Conservation (phyloP, 148 eudicot species). For the Talinum fruticosum region DNA sequence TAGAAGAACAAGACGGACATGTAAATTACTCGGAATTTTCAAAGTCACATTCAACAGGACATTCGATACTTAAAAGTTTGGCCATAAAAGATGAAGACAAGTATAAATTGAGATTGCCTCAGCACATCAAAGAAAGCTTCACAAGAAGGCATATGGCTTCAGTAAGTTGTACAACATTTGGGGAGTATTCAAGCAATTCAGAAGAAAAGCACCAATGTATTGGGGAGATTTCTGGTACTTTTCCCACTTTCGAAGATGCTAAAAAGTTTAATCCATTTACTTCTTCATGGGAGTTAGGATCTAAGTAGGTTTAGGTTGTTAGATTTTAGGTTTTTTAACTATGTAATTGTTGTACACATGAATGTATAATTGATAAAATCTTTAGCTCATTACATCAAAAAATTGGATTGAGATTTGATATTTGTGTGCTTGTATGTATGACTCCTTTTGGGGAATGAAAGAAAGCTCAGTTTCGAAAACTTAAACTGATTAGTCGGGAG, state of each 20-base stretch:
- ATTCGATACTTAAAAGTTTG: too few species aligned
- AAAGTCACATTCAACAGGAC: constrained; percentile 81
- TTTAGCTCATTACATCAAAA: too few species aligned
- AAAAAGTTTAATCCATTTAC: background rate
- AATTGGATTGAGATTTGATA: too few species aligned
- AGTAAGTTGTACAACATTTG: constrained; percentile 49
- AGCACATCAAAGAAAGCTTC: constrained; percentile 19
- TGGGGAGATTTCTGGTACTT: constrained; percentile 35
- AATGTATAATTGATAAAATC: too few species aligned
- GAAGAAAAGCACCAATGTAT: constrained; percentile 10
- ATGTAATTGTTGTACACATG: too few species aligned
- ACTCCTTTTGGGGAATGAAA: too few species aligned
- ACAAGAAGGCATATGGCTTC: constrained; percentile 37
- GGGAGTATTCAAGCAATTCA: constrained; percentile 26
- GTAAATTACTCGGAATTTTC: constrained; percentile 37
- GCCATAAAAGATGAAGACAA: constrained; percentile 45
- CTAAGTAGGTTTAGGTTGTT: background rate
- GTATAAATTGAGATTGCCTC: constrained; percentile 52
- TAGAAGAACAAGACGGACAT: background rate
- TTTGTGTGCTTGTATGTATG: too few species aligned
- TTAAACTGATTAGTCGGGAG: too few species aligned
- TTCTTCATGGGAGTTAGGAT: background rate
- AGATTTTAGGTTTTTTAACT: background rate
- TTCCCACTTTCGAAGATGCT: constrained; percentile 9
- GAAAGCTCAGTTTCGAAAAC: too few species aligned